These are phyloP conservation scores for Taphrina deformans DNA, from an alignment of 1,139 yeast genomes.

Conservation along the genomic window DNA sequence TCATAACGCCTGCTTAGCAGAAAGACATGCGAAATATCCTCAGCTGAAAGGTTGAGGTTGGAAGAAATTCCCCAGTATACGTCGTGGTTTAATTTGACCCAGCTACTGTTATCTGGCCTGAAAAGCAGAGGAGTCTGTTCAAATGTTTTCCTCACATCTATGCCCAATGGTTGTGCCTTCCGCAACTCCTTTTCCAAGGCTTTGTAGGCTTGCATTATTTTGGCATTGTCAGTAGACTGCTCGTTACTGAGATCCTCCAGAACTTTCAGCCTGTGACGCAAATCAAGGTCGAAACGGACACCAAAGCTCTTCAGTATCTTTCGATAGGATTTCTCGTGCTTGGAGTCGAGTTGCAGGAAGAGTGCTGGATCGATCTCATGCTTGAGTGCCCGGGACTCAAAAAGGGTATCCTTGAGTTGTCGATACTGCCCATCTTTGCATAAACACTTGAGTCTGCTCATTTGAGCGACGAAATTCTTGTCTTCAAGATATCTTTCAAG, in stretches of 20 bases:
- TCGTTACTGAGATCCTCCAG: not conserved
- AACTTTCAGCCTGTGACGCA: not conserved
- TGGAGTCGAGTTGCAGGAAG: not conserved
- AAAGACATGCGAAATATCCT: not conserved
- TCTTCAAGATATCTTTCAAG: not conserved
- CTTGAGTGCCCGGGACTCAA: not conserved
- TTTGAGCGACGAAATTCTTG: not conserved
- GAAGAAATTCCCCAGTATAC: constrained; percentile 1
- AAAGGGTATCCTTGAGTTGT: not conserved
- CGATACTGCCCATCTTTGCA: not conserved
- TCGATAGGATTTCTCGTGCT: constrained; percentile 2
- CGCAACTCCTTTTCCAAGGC: constrained; percentile 1
- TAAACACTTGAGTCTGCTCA: not conserved
- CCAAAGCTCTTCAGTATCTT: not conserved
- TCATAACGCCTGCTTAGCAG: not conserved
- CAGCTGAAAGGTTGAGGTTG: not conserved
- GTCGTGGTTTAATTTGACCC: not conserved
- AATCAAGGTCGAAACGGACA: not conserved
- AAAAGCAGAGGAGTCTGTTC: not conserved
- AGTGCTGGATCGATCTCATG: not conserved
- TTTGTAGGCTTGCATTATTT: not conserved
- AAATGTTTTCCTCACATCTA: not conserved
- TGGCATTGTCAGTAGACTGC: not conserved
- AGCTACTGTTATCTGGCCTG: not conserved
- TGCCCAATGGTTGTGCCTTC: not conserved